Evolutionary conservation across 208 protist species (phyloP).

Genomic region (Angomonas ambiguus): DNA sequence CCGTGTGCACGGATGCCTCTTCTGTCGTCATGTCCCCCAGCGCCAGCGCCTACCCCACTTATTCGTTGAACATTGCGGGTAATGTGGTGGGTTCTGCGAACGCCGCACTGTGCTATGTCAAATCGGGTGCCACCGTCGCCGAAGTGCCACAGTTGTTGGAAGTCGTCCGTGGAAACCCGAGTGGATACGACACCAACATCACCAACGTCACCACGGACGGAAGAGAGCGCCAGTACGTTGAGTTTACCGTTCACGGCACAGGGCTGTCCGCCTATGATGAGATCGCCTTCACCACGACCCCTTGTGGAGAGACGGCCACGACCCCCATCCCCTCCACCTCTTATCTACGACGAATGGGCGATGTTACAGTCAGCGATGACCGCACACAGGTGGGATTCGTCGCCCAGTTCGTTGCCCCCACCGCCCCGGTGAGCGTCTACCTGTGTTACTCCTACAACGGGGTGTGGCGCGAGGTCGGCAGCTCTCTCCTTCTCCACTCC

Average conservation of each 20-base stretch:
- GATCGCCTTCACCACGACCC: slow-evolving; percentile 65
- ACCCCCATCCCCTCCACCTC: slow-evolving; percentile 27
- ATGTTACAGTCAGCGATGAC: slow-evolving; percentile 22
- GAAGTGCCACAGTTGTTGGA: slow-evolving; percentile 78
- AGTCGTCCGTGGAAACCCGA: slow-evolving; percentile 54
- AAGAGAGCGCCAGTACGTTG: slow-evolving; percentile 71
- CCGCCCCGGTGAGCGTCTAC: slow-evolving; percentile 25
- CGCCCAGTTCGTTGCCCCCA: slow-evolving; percentile 61
- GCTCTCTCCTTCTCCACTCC: slow-evolving; percentile 28
- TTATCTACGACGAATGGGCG: slow-evolving; percentile 32
- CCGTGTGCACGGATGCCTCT: slow-evolving; percentile 52
- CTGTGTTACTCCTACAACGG: slow-evolving; percentile 51
- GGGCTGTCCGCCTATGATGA: slow-evolving; percentile 34
- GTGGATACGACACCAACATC: slow-evolving; percentile 60
- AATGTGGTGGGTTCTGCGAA: slow-evolving; percentile 19
- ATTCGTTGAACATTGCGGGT: slow-evolving; percentile 51
- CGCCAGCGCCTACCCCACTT: slow-evolving; percentile 42
- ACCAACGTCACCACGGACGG: slow-evolving; percentile 2
- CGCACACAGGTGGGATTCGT: slow-evolving; percentile 43
- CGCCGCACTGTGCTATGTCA: slow-evolving; percentile 76
- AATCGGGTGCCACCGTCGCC: slow-evolving; percentile 58
- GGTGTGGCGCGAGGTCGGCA: slow-evolving; percentile 66
- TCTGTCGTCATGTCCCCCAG: slow-evolving; percentile 27
- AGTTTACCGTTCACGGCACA: slow-evolving; percentile 52
- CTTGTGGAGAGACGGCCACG: slow-evolving; percentile 30